phyloP scores from a whole-genome alignment of 345 rosid species.

The Camelina hispida region DNA sequence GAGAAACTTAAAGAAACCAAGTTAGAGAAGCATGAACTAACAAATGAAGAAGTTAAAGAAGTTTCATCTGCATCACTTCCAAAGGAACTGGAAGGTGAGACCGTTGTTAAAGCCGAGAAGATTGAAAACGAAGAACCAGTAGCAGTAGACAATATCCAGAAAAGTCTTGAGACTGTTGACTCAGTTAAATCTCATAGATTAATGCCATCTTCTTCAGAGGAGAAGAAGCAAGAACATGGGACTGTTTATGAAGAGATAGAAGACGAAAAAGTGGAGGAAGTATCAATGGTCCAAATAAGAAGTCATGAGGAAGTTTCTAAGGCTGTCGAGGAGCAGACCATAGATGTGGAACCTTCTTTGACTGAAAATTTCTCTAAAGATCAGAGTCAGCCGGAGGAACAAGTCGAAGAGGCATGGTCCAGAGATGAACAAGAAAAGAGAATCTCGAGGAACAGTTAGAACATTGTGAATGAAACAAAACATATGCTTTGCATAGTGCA shows the following conservation, averaged over 20 bases:
- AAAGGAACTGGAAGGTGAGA: conserved; percentile 22
- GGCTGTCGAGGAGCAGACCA: neutral
- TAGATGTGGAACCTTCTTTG: conserved; percentile 18
- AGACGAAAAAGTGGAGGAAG: conserved; percentile 8
- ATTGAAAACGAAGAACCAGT: conserved; percentile 23
- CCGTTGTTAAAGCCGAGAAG: conserved; percentile 13
- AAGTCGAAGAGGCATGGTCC: neutral
- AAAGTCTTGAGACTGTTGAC: conserved; percentile 14
- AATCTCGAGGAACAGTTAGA: neutral
- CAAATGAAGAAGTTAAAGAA: conserved; percentile 28
- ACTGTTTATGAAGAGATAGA: conserved; percentile 1
- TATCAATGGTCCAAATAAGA: neutral
- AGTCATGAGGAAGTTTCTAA: neutral
- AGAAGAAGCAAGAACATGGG: neutral
- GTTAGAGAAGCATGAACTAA: conserved; percentile 25
- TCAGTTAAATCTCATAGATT: conserved; percentile 28
- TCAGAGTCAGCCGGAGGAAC: conserved; percentile 3
- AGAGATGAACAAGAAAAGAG: neutral
- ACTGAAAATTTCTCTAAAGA: conserved; percentile 2
- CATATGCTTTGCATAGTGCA: neutral
- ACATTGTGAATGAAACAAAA: conserved; percentile 8
- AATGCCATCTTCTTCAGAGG: conserved; percentile 23
- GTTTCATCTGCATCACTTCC: conserved; percentile 26
- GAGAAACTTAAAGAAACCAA: conserved; percentile 20
- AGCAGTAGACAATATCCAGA: conserved; percentile 3